Conservation (phyloP, 2,329 filamentous ascomycete species). For the Fusarium mexicanum region DNA sequence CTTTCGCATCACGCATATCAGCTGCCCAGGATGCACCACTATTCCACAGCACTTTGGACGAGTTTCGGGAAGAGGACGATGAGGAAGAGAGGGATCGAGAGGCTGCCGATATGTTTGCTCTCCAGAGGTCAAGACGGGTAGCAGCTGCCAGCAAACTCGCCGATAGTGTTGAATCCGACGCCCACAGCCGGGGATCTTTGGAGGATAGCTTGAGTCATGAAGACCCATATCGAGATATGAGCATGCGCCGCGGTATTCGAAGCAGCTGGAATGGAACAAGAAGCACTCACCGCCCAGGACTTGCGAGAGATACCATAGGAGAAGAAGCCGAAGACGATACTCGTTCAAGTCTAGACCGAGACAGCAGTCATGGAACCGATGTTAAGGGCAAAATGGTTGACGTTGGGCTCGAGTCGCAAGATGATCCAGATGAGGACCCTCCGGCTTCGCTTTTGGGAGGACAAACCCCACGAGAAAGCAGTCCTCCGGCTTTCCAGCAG, state of each 20-base stretch:
- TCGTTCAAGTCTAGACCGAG: constrained; percentile 46
- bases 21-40: constrained; percentile 82
- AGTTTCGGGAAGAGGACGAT: constrained; percentile 92
- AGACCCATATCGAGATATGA: constrained; percentile 57
- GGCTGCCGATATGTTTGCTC: constrained; percentile 90
- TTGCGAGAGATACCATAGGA: constrained; percentile 47
- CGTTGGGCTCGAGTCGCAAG: constrained; percentile 79
- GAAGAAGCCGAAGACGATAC: constrained; percentile 57
- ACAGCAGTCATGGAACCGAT: constrained; percentile 44
- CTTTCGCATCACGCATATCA: constrained; percentile 80
- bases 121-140: constrained; percentile 88
- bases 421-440: constrained; percentile 65
- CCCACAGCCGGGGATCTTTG: constrained; percentile 52
- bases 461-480: constrained; percentile 62
- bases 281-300: constrained; percentile 48
- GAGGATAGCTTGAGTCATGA: constrained; percentile 46
- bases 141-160: constrained; percentile 85
- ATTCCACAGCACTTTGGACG: constrained; percentile 92
- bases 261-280: constrained; percentile 72
- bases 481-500: constrained; percentile 70
- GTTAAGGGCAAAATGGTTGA: constrained; percentile 81
- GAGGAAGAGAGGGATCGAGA: constrained; percentile 90
- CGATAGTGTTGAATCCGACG: constrained; percentile 84
- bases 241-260: constrained; percentile 63
- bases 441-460: constrained; percentile 66